Evolutionary conservation across 2,329 filamentous ascomycete genomes (phyloP).

Genomic region (Ophiostoma piceae): DNA sequence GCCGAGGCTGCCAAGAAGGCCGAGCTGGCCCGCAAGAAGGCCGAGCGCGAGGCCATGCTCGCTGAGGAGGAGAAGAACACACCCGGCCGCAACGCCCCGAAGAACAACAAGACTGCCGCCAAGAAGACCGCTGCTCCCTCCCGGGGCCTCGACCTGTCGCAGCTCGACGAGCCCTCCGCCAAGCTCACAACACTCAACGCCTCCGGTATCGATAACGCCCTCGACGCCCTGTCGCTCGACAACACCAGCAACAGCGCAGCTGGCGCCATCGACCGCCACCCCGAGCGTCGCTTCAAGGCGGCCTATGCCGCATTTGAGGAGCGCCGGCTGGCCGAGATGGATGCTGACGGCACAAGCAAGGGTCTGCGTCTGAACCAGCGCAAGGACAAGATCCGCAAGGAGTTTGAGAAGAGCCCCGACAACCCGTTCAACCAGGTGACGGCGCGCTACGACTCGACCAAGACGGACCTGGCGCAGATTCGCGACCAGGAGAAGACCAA

Average conservation of each 20-base stretch:
- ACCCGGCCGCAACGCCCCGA: constrained; percentile 54
- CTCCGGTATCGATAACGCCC: constrained; percentile 84
- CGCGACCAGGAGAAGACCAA: constrained; percentile 62
- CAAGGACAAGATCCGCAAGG: constrained; percentile 76
- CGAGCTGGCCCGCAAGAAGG: constrained; percentile 80
- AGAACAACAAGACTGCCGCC: constrained; percentile 61
- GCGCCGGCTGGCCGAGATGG: constrained; percentile 75
- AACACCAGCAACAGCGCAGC: constrained; percentile 29
- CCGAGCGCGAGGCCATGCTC: constrained; percentile 77
- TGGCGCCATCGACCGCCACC: constrained; percentile 77
- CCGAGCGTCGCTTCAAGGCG: constrained; percentile 80
- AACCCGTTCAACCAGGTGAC: constrained; percentile 91
- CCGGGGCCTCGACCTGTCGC: constrained; percentile 66
- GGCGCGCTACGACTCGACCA: constrained; percentile 69
- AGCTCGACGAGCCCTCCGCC: constrained; percentile 52
- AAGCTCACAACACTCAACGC: constrained; percentile 64
- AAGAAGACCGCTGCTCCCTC: constrained; percentile 52
- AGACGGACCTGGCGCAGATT: constrained; percentile 67
- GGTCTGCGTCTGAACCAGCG: constrained; percentile 78
- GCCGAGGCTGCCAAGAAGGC: constrained; percentile 78
- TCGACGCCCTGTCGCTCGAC: constrained; percentile 74
- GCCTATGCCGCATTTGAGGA: constrained; percentile 81
- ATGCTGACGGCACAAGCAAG: constrained; percentile 65
- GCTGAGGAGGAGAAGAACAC: constrained; percentile 72
- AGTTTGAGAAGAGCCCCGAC: constrained; percentile 90